These are phyloP conservation scores for Peltaster fructicola DNA, from an alignment of 2,329 filamentous ascomycete genomes.

Conservation along the genomic window DNA sequence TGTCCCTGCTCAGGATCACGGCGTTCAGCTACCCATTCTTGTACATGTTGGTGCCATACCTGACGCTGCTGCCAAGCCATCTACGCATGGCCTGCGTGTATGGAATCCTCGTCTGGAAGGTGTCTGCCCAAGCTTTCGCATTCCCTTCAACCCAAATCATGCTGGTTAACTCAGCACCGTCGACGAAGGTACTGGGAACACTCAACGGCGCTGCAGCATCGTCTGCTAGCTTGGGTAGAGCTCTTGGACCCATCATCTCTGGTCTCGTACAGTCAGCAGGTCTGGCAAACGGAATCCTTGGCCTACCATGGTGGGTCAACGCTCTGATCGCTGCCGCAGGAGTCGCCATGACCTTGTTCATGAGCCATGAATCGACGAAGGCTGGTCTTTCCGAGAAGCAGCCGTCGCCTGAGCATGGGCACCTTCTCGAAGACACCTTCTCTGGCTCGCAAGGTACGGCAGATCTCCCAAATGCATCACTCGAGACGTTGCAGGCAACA, in stretches of 20 bases:
- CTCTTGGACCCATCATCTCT: constrained; percentile 75
- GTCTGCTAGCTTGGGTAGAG: constrained; percentile 72
- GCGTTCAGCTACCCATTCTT: constrained; percentile 71
- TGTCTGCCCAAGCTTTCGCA: constrained; percentile 75
- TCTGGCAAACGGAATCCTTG: constrained; percentile 63
- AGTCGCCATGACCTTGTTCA: constrained; percentile 55
- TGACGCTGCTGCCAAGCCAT: constrained; percentile 60
- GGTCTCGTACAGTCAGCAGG: constrained; percentile 72
- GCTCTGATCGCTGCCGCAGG: constrained; percentile 59
- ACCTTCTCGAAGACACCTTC: constrained; percentile 6
- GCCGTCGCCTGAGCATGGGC: too few relatives aligned
- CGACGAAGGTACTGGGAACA: constrained; percentile 66
- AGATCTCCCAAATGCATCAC: constrained; percentile 11
- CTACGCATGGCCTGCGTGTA: constrained; percentile 62
- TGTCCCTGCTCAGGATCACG: constrained; percentile 66
- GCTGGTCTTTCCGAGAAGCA: constrained; percentile 14
- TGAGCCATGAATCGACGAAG: constrained; percentile 27
- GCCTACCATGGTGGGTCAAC: constrained; percentile 85
- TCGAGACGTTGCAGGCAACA: constrained; percentile 10
- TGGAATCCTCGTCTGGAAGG: constrained; percentile 70
- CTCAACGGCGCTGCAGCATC: constrained; percentile 89
- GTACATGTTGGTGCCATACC: constrained; percentile 75
- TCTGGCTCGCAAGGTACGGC: constrained; percentile 6
- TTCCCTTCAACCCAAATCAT: constrained; percentile 85
- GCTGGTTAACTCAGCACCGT: constrained; percentile 73